Evolutionary conservation across 768 basidiomycete species (phyloP), one percentile per base, ranked within the genome.

Genomic region (Coprinellus micaceus): DNA sequence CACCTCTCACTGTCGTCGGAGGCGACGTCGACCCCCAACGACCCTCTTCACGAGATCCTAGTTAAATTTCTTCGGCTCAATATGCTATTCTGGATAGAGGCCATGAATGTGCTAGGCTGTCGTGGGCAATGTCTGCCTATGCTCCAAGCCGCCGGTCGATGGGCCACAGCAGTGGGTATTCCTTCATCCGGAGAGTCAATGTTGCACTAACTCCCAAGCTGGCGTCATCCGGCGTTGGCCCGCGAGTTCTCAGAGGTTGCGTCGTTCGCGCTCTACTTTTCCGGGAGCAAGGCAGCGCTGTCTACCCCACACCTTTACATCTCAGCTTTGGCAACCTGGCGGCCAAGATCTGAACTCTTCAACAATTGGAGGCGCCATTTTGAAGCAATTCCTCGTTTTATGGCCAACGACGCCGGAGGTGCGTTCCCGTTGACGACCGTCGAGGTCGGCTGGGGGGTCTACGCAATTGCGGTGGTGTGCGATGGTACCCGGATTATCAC

Each of bases 61-160:
- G 29, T 36, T 1, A 55, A 60, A 29, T 19, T 54, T 36, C 59
- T 65, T 4, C 47, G 24, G 25, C 30, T 66, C 22, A 55, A 37
- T 45, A 54, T 60, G 1, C 58, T 68, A 2, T 65, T 68, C 53
- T 68, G 65, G 67, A 66, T 67, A 29, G 65, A 68, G 48, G 62
- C 63, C 11, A 68, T 68, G 67, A 64, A 66, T 53, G 58, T 68
- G 6, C 58, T 67, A 17, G 50, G 53, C n/a, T 61, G 52, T 3
- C 15, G 50, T 12, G 19, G n/a, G 21, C 58, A 47, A 22, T 65
- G 66, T n/a, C n/a, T n/a, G n/a, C n/a, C n/a, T n/a, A n/a, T 58
- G 52, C 22, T 54, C 21, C 53, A 1, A 64, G 63, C 58, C 62
- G 66, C 55, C 58, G 19, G n/a, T 21, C 30, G 30, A 30, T 30